Evolutionary conservation across 345 rosid genomes (phyloP), one percentile per base, ranked within the genome.

Genomic region (Syzygium jambos): DNA sequence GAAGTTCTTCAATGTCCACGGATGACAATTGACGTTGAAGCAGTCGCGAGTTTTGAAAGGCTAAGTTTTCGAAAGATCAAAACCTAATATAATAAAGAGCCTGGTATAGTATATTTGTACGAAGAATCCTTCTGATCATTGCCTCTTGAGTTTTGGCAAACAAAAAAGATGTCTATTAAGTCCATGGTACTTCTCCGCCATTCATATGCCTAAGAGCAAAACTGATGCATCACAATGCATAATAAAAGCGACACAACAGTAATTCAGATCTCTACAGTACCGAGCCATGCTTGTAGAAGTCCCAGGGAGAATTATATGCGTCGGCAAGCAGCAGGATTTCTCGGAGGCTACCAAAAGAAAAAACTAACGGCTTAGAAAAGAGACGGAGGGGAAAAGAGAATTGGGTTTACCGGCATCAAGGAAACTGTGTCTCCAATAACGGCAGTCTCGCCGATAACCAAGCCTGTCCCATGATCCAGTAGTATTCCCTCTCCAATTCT

Each of bases 391-490:
- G 61, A 52, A 84, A 52, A 29, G 43, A 84, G 15, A 84, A 52
- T 51, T 52, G 46, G 84, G 82, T 94, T 94, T 89, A 96, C 98
- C 87, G 96, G 99, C 95, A 94, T 92, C 90, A 97, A 87, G 1
- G 98, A 95, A 87, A 97, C 99, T 90, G 90, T 90, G 90, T 95
- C 92, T 11, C 96, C 98, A 80, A 96, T 85, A 49, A 95, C 95
- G 84, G 99, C 96, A 61, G 98, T 96, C 94, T 97, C 98, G 52
- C 98, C 98, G n/a, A 97, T 94, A 56, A 97, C 99, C 86, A 95
- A 93, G 85, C 98, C 99, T 13, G 97, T 96, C 53, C 94, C 99
- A 90, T 97, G 98, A 89, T 96, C 99, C 92, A 97, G 88, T 88
- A 97, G 87, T 92, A 96, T 91, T 13, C 95, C 98, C n/a, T 96